Evolutionary conservation across 176 grass and related monocot species (phyloP).

Genomic region (Carex littledalei): DNA sequence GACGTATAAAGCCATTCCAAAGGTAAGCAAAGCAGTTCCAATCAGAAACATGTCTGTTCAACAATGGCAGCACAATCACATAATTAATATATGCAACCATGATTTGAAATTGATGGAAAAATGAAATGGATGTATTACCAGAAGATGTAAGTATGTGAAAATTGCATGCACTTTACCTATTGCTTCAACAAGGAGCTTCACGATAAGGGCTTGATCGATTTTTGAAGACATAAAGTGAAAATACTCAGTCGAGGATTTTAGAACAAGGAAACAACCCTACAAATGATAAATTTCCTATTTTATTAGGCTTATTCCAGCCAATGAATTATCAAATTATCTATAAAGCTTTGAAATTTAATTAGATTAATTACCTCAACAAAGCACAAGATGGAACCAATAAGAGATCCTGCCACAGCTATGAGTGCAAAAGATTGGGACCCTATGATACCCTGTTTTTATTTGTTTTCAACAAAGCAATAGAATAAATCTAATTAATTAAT

Average conservation of each 20-base stretch:
- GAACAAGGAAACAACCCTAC: conserved; percentile 60
- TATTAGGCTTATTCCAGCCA: background rate
- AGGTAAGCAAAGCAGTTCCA: conserved; percentile 77
- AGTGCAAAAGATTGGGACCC: conserved; percentile 61
- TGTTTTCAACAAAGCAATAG: background rate
- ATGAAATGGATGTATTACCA: no score
- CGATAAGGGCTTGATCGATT: conserved; percentile 36
- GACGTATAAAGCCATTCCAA: conserved; percentile 65
- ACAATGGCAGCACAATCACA: background rate
- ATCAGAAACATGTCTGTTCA: conserved; percentile 81
- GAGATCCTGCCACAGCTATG: conserved; percentile 70
- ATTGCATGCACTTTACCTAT: conserved; percentile 31
- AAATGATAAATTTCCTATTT: background rate
- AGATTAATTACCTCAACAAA: conserved; percentile 65
- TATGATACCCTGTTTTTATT: conserved; percentile 42
- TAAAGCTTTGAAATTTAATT: background rate
- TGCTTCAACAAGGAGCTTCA: conserved; percentile 54
- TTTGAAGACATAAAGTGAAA: conserved; percentile 39
- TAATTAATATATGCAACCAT: background rate
- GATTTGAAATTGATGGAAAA: background rate
- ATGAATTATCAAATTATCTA: background rate
- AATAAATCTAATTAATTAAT: background rate
- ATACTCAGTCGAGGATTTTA: conserved; percentile 39
- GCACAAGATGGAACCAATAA: conserved; percentile 70
- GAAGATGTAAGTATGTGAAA: background rate